Base-by-base conservation (phyloP, 1,284 basidiomycete species). In the Rhodotorula sp. region DNA sequence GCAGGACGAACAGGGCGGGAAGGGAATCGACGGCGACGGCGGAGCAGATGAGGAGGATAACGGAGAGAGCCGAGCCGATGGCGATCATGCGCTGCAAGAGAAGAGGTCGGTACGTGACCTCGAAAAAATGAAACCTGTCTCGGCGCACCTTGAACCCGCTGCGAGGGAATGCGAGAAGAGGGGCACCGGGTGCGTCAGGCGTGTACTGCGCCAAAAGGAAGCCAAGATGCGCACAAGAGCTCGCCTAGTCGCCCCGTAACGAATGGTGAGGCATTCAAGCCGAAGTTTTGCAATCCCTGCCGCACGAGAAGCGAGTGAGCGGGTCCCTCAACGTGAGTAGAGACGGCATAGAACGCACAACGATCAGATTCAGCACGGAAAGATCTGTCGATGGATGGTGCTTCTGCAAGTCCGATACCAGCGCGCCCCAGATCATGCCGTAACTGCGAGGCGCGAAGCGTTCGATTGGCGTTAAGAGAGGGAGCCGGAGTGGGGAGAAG, bases 191-290 rank as follows among this genome's bases (percentile, higher is more conserved):
- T 4, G 10, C 10, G 12, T 41, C 44, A 62, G 46, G 15, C 9
- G 19, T 8, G 36, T 27, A n/a, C 17, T 25, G 27, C 27, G 4
- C 32, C 12, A 19, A 17, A 56, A n/a, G 13, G 15, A 13, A 9
- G 32, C 25, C 19, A 39, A 4, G 5, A 4, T 4, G 51, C 73
- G 29, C 32, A 74, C 73, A 56, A 77, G 21, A 69, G 58, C 37
- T 77, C 76, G 9, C 76, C 76, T 0, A 77, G 46, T 2, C 74
- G 62, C 3, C 74, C 76, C 1, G 67, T 70, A 1, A 75, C 27
- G 65, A 77, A 77, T 0, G 72, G 61, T 3, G 39, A 19, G 0
- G 56, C 48, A n/a, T 63, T 58, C 44, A 70, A 54, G 29, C 67
- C 70, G 8, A 67, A 61, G 51, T 70, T 67, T 8, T 58, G 51